Base-by-base conservation (phyloP, 257 asterid species). In the Nicotiana tabacum region DNA sequence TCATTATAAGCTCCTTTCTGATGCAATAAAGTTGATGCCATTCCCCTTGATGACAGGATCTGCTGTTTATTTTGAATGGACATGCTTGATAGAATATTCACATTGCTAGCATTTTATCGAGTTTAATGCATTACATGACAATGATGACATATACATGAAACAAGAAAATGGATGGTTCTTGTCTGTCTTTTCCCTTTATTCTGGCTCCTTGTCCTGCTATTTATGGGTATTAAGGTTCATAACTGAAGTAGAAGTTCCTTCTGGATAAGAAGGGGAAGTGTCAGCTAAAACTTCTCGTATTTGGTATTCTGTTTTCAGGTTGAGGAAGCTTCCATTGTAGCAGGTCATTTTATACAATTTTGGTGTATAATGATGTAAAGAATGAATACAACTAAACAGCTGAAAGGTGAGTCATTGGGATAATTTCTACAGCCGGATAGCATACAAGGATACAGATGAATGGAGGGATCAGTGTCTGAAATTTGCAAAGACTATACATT, bases 251-350 rank as follows among this genome's bases (percentile, higher is more conserved):
- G 37, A 13, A n/a, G 30, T 13, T 3, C 58, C 58, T 53, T 15
- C 58, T 53, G 62, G 60, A 18, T 13, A 12, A 24, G 79, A 46
- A 72, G 21, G 61, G 15, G 79, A 12, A 46, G 79, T 24, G 37
- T 27, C 62, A 12, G 72, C 18, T 27, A 66, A 83, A 60, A 51
- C 10, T 68, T 61, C n/a, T 24, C 2, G 3, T 85, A 9, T 11
- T 60, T 39, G 12, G 78, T 80, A 46, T 64, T 80, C 78, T 48
- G 30, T 77, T 55, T 64, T 77, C 88, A 87, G 93, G 90, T 83
- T 58, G 60, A 83, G 79, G 80, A 80, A 56, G 77, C 77, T 83
- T 80, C 85, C 86, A 67, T 65, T 81, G 27, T 88, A 89, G 85
- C 67, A 8, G 84, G 66, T 72, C 79, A n/a, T 33, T 27, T 76